These are phyloP conservation scores for Pseudotulostoma volvatum DNA, from an alignment of 495 filamentous ascomycete genomes.

Conservation along the genomic window DNA sequence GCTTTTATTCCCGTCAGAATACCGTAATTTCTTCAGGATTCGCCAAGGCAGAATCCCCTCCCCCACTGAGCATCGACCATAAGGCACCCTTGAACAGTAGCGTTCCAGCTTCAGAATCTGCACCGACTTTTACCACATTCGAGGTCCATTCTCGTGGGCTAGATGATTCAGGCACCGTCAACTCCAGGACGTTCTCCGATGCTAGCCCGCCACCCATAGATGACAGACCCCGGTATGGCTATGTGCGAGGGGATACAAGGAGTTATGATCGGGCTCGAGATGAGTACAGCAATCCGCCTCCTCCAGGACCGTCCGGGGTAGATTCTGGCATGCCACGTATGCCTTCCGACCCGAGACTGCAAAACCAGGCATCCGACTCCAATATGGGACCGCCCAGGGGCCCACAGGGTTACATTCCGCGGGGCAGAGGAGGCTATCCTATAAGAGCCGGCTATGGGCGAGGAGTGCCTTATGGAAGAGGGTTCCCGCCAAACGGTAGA, in stretches of 20 bases:
- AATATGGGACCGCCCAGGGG: constrained; percentile 41
- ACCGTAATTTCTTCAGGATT: constrained; percentile 24
- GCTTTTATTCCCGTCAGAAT: constrained; percentile 66
- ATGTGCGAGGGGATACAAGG: constrained; percentile 10
- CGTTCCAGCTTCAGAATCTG: constrained; percentile 36
- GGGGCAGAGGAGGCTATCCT: constrained; percentile 35
- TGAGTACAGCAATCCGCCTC: constrained; percentile 49
- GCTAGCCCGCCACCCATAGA: constrained; percentile 13
- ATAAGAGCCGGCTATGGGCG: constrained; percentile 44
- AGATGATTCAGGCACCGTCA: constrained; percentile 76
- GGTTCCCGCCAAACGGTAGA: constrained; percentile 15
- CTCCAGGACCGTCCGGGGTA: constrained; percentile 24
- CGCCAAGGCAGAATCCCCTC: constrained; percentile 25
- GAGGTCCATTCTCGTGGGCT: constrained; percentile 44
- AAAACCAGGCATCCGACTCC: constrained; percentile 44
- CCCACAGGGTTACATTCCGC: constrained; percentile 14
- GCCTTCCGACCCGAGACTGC: constrained; percentile 33
- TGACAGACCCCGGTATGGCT: constrained; percentile 9
- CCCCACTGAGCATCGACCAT: constrained; percentile 32
- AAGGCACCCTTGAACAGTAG: constrained; percentile 39
- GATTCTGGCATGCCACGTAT: constrained; percentile 24
- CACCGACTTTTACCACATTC: constrained; percentile 63
- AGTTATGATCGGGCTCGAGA: constrained; percentile 37
- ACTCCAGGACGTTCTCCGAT: constrained; percentile 35
- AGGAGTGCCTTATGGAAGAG: constrained; percentile 32